Percentiles rank a stretch among this genome's conserved stretches.
Conservation (phyloP, 768 basidiomycete species). For the Leccinellum rugosiceps region DNA sequence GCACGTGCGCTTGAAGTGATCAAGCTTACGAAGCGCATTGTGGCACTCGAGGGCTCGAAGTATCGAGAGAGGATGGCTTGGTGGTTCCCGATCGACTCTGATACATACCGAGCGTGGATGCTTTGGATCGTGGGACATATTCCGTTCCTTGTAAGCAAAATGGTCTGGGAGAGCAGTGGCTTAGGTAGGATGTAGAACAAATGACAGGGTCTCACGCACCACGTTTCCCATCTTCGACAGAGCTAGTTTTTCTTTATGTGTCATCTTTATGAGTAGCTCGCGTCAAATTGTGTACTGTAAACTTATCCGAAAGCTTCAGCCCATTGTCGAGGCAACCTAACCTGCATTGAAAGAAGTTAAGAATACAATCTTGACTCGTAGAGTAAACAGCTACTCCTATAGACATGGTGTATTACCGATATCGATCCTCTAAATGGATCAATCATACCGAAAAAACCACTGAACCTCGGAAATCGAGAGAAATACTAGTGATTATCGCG, state of each 20-base stretch:
- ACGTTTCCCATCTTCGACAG: neutral
- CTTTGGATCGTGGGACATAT: constrained; percentile 22
- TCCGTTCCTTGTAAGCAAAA: constrained; percentile 6
- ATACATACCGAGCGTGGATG: constrained; percentile 23
- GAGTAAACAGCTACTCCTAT: too few relatives aligned
- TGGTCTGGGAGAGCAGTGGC: constrained; percentile 8
- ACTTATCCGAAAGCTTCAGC: too few relatives aligned
- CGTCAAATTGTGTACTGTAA: too few relatives aligned
- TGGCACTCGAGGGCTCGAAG: constrained; percentile 22
- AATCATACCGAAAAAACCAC: too few relatives aligned
- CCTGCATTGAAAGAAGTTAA: too few relatives aligned
- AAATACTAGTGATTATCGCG: too few relatives aligned
- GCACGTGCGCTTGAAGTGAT: constrained; percentile 42
- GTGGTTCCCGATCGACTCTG: constrained; percentile 27
- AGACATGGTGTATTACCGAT: too few relatives aligned
- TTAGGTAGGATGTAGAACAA: neutral
- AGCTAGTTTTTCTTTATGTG: neutral
- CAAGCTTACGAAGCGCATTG: constrained; percentile 36
- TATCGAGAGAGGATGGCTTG: constrained; percentile 13
- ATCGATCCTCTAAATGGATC: too few relatives aligned
- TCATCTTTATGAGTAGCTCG: neutral
- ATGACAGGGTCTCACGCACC: too few relatives aligned
- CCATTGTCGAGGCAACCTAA: too few relatives aligned
- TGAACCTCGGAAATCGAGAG: too few relatives aligned
- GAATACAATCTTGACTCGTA: too few relatives aligned